A percentile compares a stretch with the other conserved stretches of the same genome.
phyloP scores from a whole-genome alignment of 176 grass and related monocot genomes.

The Elymus sibiricus region DNA sequence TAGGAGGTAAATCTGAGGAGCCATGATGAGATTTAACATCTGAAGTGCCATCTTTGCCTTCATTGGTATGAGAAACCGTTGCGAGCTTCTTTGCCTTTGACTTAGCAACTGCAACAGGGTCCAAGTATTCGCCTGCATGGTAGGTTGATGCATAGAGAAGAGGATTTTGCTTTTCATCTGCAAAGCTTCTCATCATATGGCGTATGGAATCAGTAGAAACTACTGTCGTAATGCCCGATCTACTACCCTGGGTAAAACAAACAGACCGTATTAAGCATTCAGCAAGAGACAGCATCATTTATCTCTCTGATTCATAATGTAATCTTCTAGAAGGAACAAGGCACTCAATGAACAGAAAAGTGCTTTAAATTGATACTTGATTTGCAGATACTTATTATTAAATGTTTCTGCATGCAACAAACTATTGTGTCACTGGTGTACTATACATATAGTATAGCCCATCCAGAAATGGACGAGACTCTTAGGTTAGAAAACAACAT shows the following conservation, averaged over 20 bases:
- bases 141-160: slow-evolving; percentile 96
- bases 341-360: not conserved
- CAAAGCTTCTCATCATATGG: slow-evolving; percentile 97
- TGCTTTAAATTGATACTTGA: not conserved
- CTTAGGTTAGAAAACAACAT: slow-evolving; percentile 16
- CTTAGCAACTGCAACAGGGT: slow-evolving; percentile 69
- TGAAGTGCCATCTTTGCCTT: slow-evolving; percentile 38
- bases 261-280: not conserved
- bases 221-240: slow-evolving; percentile 84
- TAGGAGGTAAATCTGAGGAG: slow-evolving; percentile 37
- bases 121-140: slow-evolving; percentile 87
- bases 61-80: slow-evolving; percentile 39
- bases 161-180: slow-evolving; percentile 77
- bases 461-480: not conserved
- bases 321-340: slow-evolving; percentile 1
- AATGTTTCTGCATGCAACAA: not conserved
- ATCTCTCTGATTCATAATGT: not conserved
- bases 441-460: not conserved
- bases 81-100: slow-evolving; percentile 80
- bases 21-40: slow-evolving; percentile 44
- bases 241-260: slow-evolving; percentile 62
- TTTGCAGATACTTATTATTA: not conserved
- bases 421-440: not conserved
- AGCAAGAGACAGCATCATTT: not conserved
- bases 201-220: slow-evolving; percentile 97